A percentile compares a stretch with the other conserved stretches of the same genome.
phyloP scores from a whole-genome alignment of 805 yeast species.

The Cyberlindnera lachancei region DNA sequence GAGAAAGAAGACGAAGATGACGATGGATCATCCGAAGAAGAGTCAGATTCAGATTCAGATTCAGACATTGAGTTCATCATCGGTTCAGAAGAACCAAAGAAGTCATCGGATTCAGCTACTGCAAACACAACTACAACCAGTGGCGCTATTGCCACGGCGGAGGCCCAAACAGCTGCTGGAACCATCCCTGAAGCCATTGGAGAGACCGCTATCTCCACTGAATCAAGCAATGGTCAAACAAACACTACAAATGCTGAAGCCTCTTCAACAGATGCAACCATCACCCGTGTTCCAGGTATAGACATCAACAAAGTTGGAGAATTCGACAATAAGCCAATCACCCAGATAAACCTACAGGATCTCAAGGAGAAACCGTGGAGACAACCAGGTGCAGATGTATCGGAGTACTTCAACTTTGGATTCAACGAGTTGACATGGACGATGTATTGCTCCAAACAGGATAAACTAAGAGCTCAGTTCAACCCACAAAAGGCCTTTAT shows the following conservation, averaged over 20 bases:
- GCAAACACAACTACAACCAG: conserved; percentile 13
- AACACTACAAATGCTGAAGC: conserved; percentile 21
- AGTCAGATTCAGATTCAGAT: conserved; percentile 42
- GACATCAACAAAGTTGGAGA: conserved; percentile 72
- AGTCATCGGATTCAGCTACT: conserved; percentile 10
- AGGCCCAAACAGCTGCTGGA: conserved; percentile 18
- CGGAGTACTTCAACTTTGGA: conserved; percentile 94
- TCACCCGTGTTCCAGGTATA: conserved; percentile 35
- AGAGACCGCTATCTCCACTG: conserved; percentile 28
- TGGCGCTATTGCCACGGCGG: conserved; percentile 23
- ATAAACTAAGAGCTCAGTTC: conserved; percentile 68
- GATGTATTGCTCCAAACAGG: conserved; percentile 84
- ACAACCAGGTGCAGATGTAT: conserved; percentile 89
- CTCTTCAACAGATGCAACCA: conserved; percentile 20
- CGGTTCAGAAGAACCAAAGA: conserved; percentile 31
- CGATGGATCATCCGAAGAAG: conserved; percentile 39
- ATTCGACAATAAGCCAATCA: conserved; percentile 74
- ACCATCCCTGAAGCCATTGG: conserved; percentile 25
- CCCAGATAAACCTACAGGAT: conserved; percentile 71
- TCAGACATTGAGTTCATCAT: conserved; percentile 83
- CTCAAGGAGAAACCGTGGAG: conserved; percentile 97
- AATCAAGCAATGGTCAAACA: conserved; percentile 12
- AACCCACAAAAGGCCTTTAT: conserved; percentile 76
- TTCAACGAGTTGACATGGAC: conserved; percentile 96
- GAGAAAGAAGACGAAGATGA: conserved; percentile 28